Evolutionary conservation across 164 flowering plant genomes (phyloP), one percentile per base, ranked within the genome.

Genomic region (Cinnamomum micranthum): DNA sequence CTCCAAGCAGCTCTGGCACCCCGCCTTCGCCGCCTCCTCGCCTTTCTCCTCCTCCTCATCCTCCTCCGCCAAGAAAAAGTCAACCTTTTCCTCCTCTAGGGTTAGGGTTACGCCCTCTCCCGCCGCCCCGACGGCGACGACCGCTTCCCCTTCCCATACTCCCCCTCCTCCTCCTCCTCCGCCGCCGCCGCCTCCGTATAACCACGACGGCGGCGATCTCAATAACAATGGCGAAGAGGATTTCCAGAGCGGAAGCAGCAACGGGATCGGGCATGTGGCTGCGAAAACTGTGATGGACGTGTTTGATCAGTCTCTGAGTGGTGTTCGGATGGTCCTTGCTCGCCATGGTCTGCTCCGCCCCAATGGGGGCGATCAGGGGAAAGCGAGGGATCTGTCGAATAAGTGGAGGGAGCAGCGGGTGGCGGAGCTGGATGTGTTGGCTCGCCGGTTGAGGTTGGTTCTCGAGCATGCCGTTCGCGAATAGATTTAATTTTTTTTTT

Each of bases 401-500:
- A 82, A 86, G 71, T 90, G 86, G 87, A 77, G 77, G 63, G 78
- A 79, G 75, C 90, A 87, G 74, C 74, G 84, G 52, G 73, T 80
- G 2, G 83, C 85, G 5, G 94, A 90, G 77, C 72, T 88, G 65
- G 89, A 86, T 70, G 90, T 82, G 35, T 76, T 88, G 69, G 81
- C 83, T 4, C 74, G 84, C 19, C 81, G 94, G 15, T 70, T 87
- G 83, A 86, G 87, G 90, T 80, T 90, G 84, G 83, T 87, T 58
- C 79, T 87, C 60, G 88, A 90, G 80, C n/a, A 79, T 28, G 68
- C 85, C 6, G 23, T 68, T 17, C 70, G 65, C 22, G 62, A 74
- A 55, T 74, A 59, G 58, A 27, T 59, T 55, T 17, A 55, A 2
- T 17, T 14, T 7, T 52, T 52, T 12, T 52, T 1, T 52, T 52